Evolutionary conservation across 2,329 filamentous ascomycete genomes (phyloP).

Genomic region (Ceratocystis papillata): DNA sequence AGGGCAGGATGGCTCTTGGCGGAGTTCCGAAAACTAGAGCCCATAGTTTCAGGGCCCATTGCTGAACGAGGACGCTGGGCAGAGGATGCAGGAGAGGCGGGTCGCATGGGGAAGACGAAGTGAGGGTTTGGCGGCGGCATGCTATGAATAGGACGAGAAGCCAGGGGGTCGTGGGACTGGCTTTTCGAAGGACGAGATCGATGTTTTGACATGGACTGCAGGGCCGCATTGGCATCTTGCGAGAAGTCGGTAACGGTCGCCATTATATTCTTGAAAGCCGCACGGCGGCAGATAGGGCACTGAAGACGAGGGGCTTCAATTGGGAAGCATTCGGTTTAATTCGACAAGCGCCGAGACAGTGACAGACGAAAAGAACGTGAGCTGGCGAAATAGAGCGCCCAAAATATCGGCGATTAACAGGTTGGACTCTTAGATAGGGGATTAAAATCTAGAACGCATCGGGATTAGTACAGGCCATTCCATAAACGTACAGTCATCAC

Average conservation of each 20-base stretch:
- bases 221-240: neutral
- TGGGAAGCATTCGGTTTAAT: constrained; percentile 18
- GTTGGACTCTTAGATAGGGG: neutral
- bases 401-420: neutral
- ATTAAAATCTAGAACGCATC: constrained; percentile 16
- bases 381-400: neutral
- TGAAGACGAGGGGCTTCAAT: constrained; percentile 6
- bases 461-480: constrained; percentile 9
- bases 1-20: constrained; percentile 33
- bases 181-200: constrained; percentile 23
- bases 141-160: neutral
- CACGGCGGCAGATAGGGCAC: constrained; percentile 20
- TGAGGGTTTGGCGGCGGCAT: constrained; percentile 49
- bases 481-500: neutral
- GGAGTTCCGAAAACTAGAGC: constrained; percentile 20
- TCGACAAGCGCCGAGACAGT: neutral
- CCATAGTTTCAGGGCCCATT: constrained; percentile 37
- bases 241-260: constrained; percentile 16
- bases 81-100: constrained; percentile 39
- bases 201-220: constrained; percentile 8
- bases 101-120: constrained; percentile 50
- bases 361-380: neutral
- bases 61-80: constrained; percentile 43
- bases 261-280: constrained; percentile 21
- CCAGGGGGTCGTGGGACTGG: constrained; percentile 22